A percentile compares a stretch with the other conserved stretches of the same genome.
Evolutionary conservation across 345 rosid species (phyloP).

Genomic region (Brassica rapa): DNA sequence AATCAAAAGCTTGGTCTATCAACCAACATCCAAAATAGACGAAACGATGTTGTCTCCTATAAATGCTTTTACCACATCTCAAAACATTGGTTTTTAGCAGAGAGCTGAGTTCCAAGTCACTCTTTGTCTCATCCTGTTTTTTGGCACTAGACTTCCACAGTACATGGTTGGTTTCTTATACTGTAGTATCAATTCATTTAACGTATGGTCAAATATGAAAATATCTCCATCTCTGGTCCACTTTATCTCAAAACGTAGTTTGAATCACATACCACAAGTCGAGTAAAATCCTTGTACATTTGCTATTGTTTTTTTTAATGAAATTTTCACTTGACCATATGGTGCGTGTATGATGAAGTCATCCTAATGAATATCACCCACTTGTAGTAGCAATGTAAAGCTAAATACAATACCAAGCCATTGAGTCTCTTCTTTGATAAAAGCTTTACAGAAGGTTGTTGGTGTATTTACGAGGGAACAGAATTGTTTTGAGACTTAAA

Average conservation of each 20-base stretch:
- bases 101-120: constrained; percentile 56
- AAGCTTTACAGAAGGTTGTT: background rate
- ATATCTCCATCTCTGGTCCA: background rate
- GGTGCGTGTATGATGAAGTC: background rate
- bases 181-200: background rate
- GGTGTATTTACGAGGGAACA: constrained; percentile 17
- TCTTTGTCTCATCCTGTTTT: constrained; percentile 32
- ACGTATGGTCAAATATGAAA: background rate
- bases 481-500: background rate
- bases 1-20: constrained; percentile 2
- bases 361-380: constrained; percentile 1
- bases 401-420: background rate
- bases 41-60: background rate
- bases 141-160: constrained; percentile 26
- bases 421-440: background rate
- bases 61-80: constrained; percentile 31
- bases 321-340: background rate
- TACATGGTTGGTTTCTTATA: constrained; percentile 5
- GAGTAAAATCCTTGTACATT: background rate
- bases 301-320: background rate
- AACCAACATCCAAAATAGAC: background rate
- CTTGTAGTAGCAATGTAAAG: background rate
- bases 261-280: background rate
- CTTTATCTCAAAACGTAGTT: background rate
- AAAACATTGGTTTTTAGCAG: constrained; percentile 19